These are phyloP conservation scores for Lecanosticta acicola DNA, from an alignment of 2,329 filamentous ascomycete species.

Conservation along the genomic window DNA sequence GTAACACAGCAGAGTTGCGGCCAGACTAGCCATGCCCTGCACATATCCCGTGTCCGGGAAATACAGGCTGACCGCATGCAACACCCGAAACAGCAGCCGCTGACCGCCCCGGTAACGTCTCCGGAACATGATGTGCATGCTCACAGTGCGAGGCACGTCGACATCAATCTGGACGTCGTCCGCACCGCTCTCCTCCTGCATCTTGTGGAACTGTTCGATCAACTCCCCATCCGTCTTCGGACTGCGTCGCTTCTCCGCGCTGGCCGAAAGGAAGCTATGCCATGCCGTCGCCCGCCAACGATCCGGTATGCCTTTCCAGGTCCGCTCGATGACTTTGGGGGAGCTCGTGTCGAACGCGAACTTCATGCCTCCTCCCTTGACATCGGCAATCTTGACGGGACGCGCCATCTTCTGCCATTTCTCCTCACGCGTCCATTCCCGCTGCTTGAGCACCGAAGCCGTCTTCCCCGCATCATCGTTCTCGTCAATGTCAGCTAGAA, in stretches of 20 bases:
- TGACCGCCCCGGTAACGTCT: constrained; percentile 87
- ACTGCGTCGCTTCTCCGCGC: constrained; percentile 61
- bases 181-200: constrained; percentile 68
- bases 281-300: constrained; percentile 89
- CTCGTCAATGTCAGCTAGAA: constrained; percentile 44
- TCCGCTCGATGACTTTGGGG: constrained; percentile 75
- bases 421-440: constrained; percentile 57
- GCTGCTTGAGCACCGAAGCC: constrained; percentile 48
- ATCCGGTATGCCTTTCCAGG: constrained; percentile 98
- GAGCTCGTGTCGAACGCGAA: constrained; percentile 77
- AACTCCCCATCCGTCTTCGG: constrained; percentile 63
- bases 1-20: constrained; percentile 88
- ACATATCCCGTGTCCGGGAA: constrained; percentile 91
- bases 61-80: constrained; percentile 87
- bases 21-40: constrained; percentile 93
- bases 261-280: constrained; percentile 83
- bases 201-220: constrained; percentile 62
- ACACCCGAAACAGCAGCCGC: constrained; percentile 80
- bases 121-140: constrained; percentile 94
- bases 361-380: constrained; percentile 54
- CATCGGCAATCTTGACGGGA: constrained; percentile 29
- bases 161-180: constrained; percentile 97
- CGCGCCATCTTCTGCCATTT: constrained; percentile 65
- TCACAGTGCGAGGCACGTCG: constrained; percentile 92
- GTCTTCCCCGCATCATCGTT: constrained; percentile 44